Evolutionary conservation across 2,329 filamentous ascomycete species (phyloP).

Genomic region (Trichophaea hybrida): DNA sequence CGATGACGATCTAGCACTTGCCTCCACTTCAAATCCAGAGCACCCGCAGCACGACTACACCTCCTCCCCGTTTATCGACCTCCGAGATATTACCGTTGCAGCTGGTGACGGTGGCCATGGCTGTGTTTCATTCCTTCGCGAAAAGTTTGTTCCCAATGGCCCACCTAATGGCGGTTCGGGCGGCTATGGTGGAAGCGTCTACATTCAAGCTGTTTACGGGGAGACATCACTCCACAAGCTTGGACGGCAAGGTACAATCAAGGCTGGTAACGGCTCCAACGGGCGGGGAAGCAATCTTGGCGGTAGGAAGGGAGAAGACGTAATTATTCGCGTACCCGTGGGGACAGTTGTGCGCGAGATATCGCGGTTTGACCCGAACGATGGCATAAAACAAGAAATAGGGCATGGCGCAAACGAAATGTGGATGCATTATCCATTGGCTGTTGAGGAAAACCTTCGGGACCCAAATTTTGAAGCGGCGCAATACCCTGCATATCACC

Average conservation of each 20-base stretch:
- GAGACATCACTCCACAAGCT: conserved; percentile 91
- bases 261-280: conserved; percentile 61
- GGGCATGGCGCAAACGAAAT: conserved; percentile 7
- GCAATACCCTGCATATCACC: conserved; percentile 20
- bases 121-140: conserved; percentile 84
- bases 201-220: conserved; percentile 81
- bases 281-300: conserved; percentile 59
- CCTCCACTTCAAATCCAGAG: conserved; percentile 47
- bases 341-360: conserved; percentile 83
- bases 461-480: conserved; percentile 23
- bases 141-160: conserved; percentile 76
- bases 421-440: conserved; percentile 27
- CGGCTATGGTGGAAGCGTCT: conserved; percentile 78
- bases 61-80: conserved; percentile 70
- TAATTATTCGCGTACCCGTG: conserved; percentile 79
- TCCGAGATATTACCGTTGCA: conserved; percentile 60
- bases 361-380: conserved; percentile 36
- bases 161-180: conserved; percentile 92
- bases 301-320: conserved; percentile 70
- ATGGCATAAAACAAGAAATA: conserved; percentile 10
- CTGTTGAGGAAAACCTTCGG: conserved; percentile 21
- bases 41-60: conserved; percentile 74
- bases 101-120: conserved; percentile 77
- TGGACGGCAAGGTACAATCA: conserved; percentile 57
- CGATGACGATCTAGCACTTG: conserved; percentile 4